These are phyloP conservation scores for Corymbia calophylla DNA, from an alignment of 441 rosid genomes.

Conservation along the genomic window DNA sequence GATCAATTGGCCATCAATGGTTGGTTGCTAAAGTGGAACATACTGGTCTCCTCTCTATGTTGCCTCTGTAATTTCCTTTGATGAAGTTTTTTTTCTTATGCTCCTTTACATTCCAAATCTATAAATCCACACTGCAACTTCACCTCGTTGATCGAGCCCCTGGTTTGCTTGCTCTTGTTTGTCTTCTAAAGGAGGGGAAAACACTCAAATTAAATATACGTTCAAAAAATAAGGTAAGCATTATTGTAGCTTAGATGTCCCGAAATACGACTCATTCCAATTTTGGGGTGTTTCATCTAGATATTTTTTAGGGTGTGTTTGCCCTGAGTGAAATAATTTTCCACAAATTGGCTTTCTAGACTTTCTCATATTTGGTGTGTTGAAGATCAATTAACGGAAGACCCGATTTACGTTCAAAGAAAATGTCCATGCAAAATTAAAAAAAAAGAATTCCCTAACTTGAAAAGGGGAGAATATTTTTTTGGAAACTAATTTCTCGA, in stretches of 20 bases:
- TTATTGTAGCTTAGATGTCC: not conserved
- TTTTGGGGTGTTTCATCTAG: not conserved
- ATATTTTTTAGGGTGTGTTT: not conserved
- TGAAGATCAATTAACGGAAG: not conserved
- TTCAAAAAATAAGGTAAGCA: not conserved
- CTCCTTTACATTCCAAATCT: not conserved
- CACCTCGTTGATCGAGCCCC: not conserved
- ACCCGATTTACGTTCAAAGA: not conserved
- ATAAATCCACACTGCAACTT: not conserved
- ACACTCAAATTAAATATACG: not conserved
- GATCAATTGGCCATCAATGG: not conserved
- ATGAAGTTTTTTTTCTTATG: not conserved
- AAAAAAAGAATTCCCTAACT: not conserved
- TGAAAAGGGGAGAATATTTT: fast-evolving
- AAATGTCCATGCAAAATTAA: not conserved
- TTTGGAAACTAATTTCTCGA: not conserved
- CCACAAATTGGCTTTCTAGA: not conserved
- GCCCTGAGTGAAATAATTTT: no score
- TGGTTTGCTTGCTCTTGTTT: not conserved
- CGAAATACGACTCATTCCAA: fast-evolving
- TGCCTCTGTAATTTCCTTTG: not conserved
- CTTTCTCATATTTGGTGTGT: fast-evolving
- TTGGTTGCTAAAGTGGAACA: not conserved
- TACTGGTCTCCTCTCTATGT: not conserved
- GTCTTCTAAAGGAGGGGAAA: not conserved